phyloP scores from a whole-genome alignment of 495 filamentous ascomycete genomes.

The Trichoderma reesei region DNA sequence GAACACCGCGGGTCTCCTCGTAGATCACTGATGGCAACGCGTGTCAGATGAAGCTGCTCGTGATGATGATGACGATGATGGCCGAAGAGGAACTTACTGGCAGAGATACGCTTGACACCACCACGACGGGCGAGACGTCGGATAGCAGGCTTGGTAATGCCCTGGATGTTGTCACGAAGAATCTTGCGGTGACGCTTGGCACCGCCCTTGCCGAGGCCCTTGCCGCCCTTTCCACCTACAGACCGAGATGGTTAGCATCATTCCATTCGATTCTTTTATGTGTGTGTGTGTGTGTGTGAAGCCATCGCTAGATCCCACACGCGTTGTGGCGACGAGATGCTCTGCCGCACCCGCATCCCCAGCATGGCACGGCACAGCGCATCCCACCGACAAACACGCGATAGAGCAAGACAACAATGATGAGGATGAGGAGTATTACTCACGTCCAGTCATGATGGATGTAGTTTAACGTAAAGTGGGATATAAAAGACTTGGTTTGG shows the following conservation, averaged over 20 bases:
- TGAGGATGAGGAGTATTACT: conserved; percentile 43
- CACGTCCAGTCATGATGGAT: conserved; percentile 85
- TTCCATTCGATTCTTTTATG: too few relatives aligned
- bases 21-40: conserved; percentile 75
- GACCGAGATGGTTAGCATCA: not conserved
- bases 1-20: conserved; percentile 98
- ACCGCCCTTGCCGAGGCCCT: conserved; percentile 80
- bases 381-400: not conserved
- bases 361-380: too few relatives aligned
- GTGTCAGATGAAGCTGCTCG: conserved; percentile 47
- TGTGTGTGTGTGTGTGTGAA: too few relatives aligned
- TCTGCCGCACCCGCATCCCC: not conserved
- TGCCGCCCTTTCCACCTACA: conserved; percentile 71
- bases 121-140: conserved; percentile 98
- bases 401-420: conserved; percentile 11
- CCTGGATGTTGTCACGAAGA: conserved; percentile 98
- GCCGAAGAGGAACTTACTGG: conserved; percentile 41
- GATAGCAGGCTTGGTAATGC: conserved; percentile 99
- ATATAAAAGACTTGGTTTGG: not conserved
- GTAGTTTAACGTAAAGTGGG: conserved; percentile 20
- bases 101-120: conserved; percentile 99
- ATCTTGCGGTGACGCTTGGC: conserved; percentile 99
- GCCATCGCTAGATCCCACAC: conserved; percentile 9
- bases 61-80: conserved; percentile 14
- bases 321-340: conserved; percentile 11